phyloP scores from a whole-genome alignment of 83 land plant genomes.

The Picea abies region DNA sequence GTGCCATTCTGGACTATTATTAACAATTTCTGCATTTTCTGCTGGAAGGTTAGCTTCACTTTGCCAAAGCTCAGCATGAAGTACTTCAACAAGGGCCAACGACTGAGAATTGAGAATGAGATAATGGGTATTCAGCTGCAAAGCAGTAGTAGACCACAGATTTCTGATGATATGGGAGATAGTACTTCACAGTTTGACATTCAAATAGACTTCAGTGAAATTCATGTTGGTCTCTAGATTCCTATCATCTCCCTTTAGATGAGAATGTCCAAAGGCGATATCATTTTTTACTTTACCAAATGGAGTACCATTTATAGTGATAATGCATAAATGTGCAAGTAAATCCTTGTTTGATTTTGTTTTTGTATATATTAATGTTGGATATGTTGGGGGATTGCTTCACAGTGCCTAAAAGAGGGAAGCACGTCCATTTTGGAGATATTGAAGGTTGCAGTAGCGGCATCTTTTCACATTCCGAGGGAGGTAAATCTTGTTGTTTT shows the following conservation, averaged over 20 bases:
- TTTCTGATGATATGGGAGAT: constrained; percentile 67
- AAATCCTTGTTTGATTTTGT: not conserved
- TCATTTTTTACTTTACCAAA: not conserved
- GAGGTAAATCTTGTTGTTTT: constrained; percentile 43
- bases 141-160: constrained; percentile 43
- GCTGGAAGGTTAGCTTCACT: constrained; percentile 77
- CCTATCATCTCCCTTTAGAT: not conserved
- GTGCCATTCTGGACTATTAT: not conserved
- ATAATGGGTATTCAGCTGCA: constrained; percentile 74
- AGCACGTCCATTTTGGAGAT: constrained; percentile 78
- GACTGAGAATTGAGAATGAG: constrained; percentile 62
- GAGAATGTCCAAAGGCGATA: not conserved
- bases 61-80: constrained; percentile 80
- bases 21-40: constrained; percentile 12
- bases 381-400: constrained; percentile 12
- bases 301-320: not conserved
- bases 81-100: constrained; percentile 42
- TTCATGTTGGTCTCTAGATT: constrained; percentile 62
- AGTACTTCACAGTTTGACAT: constrained; percentile 66
- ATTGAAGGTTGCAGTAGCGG: constrained; percentile 64
- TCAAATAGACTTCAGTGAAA: constrained; percentile 90
- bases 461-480: constrained; percentile 70
- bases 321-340: not conserved
- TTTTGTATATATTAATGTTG: not conserved
- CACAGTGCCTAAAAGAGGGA: constrained; percentile 75